Evolutionary conservation across 2,329 filamentous ascomycete species (phyloP).

Genomic region (Talaromyces sp.): DNA sequence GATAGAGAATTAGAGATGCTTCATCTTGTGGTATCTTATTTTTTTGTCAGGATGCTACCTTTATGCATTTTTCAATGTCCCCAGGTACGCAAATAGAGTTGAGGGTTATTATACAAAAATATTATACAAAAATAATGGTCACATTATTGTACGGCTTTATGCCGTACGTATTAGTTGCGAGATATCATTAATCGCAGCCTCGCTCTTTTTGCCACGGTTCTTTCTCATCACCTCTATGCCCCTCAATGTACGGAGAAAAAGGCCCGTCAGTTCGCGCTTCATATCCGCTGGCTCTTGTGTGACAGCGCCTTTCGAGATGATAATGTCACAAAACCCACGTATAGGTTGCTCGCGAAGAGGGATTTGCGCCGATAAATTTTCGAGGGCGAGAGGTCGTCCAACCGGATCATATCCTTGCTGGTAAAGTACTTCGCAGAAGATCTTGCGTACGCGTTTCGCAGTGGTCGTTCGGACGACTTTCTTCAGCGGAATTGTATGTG

Average conservation of each 20-base stretch:
- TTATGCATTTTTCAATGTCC: too few species aligned
- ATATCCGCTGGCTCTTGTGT: background rate
- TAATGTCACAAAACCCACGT: slow-evolving; percentile 34
- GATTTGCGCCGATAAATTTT: background rate
- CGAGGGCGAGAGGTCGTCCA: slow-evolving; percentile 19
- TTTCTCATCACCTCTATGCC: background rate
- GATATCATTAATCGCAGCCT: background rate
- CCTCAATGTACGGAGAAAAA: background rate
- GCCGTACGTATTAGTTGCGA: background rate
- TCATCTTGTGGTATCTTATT: too few species aligned
- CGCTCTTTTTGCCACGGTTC: background rate
- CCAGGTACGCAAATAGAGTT: background rate
- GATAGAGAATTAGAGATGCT: too few species aligned
- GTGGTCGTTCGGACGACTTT: slow-evolving; percentile 45
- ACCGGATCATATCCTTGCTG: slow-evolving; percentile 41
- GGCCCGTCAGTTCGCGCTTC: background rate
- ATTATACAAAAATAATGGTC: background rate
- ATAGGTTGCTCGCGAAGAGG: slow-evolving; percentile 16
- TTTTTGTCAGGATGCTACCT: too few species aligned
- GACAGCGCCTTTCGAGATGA: slow-evolving; percentile 10
- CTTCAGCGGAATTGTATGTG: slow-evolving; percentile 27
- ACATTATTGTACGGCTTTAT: background rate
- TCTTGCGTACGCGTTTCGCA: slow-evolving; percentile 39
- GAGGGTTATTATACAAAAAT: background rate
- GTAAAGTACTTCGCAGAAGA: slow-evolving; percentile 43